Percentiles rank a stretch among this genome's conserved stretches.
Evolutionary conservation across 2,329 filamentous ascomycete species (phyloP).

Genomic region (Calycina herbarum): DNA sequence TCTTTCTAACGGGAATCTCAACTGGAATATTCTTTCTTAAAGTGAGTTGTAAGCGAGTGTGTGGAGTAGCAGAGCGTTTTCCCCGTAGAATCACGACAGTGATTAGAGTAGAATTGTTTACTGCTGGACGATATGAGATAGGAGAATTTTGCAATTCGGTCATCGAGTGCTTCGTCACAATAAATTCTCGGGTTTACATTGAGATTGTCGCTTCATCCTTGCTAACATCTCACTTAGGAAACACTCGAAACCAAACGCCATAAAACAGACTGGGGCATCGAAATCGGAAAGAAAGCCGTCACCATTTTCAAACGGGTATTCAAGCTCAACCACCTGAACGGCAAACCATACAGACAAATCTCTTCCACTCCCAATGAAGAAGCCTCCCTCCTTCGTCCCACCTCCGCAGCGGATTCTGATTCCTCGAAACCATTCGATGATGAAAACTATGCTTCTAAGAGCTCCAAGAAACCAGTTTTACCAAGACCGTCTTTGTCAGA

Average conservation of each 20-base stretch:
- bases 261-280: slow-evolving; percentile 71
- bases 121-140: background rate
- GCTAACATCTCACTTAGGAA: slow-evolving; percentile 54
- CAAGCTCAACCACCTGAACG: slow-evolving; percentile 18
- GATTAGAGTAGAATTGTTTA: background rate
- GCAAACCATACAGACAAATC: slow-evolving; percentile 22
- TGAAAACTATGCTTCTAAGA: slow-evolving; percentile 28
- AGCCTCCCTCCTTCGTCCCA: slow-evolving; percentile 51
- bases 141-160: background rate
- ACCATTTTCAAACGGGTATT: slow-evolving; percentile 34
- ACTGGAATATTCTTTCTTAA: slow-evolving; percentile 77
- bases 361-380: slow-evolving; percentile 54
- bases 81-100: background rate
- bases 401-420: slow-evolving; percentile 34
- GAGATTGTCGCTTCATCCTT: background rate
- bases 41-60: slow-evolving; percentile 40
- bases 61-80: background rate
- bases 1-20: slow-evolving; percentile 77
- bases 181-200: too few relatives aligned
- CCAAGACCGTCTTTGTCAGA: slow-evolving; percentile 51
- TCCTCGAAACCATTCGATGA: slow-evolving; percentile 26
- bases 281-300: slow-evolving; percentile 67
- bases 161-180: background rate
- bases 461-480: slow-evolving; percentile 34
- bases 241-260: slow-evolving; percentile 73